Evolutionary conservation across 176 grass and related monocot species (phyloP), one percentile per base, ranked within the genome.

Genomic region (Eremochloa ophiuroides): DNA sequence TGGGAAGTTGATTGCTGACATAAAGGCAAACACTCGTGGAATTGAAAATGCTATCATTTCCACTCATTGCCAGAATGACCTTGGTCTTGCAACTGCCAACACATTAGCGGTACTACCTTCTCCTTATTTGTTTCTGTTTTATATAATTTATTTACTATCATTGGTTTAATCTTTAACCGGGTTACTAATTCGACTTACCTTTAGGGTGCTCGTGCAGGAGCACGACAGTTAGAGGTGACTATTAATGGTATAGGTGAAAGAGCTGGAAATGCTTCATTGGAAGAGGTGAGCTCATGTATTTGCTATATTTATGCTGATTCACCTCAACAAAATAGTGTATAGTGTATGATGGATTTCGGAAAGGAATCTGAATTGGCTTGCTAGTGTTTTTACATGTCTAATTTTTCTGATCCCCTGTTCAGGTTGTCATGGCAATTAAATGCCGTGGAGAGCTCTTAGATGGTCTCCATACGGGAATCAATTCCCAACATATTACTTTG

Each of bases 191-290:
- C 63, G 56, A 81, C 68, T 50, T 88, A 82, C 64, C 59, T 87
- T 74, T 83, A 99, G 96, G 96, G 96, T 16, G 93, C 87, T 83
- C 59, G 69, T 89, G 96, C 88, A 91, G 96, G 93, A 48, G 93
- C 96, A 77, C 79, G 91, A 1, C 96, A 95, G 85, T 71, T 95
- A 86, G 96, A 99, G 83, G 96, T 99, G 62, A 99, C 96, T 88
- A 82, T 99, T 23, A 99, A 99, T 87, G 96, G 96, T 77, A 99
- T 95, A 16, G 96, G 93, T 75, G 96, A 99, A 78, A 99, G 96
- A 86, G 96, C 96, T 13, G 93, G 96, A 74, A 99, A 99, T 90
- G 96, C 96, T 88, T 95, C 96, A 65, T 88, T 99, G 66, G 96
- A 99, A 75, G 96, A 99, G 93, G 96, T 95, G 65, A 67, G 41